phyloP scores from a whole-genome alignment of 208 protist genomes.

The Tritrichomonas foetus region DNA sequence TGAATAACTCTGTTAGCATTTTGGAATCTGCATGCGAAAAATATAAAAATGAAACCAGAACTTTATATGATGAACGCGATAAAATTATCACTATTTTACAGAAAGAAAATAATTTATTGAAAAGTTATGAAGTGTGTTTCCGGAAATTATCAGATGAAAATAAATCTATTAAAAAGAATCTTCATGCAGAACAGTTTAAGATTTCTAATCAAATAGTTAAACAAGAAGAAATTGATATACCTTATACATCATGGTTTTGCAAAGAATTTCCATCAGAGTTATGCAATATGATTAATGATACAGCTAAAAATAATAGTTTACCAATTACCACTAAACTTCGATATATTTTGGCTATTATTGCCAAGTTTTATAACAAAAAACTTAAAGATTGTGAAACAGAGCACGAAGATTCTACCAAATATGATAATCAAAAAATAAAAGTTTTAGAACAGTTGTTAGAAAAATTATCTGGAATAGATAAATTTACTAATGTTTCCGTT shows the following conservation, averaged over 20 bases:
- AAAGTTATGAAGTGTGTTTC: neutral
- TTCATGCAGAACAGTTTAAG: neutral
- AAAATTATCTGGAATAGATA: neutral
- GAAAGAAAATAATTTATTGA: neutral
- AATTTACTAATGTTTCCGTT: neutral
- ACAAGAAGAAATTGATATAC: neutral
- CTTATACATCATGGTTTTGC: slow-evolving; percentile 10
- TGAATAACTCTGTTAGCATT: neutral
- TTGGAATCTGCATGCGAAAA: neutral
- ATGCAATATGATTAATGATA: neutral
- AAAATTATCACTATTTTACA: neutral
- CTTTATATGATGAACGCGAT: neutral
- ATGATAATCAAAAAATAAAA: neutral
- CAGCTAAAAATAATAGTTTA: neutral
- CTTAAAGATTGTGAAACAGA: neutral
- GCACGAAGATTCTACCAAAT: neutral
- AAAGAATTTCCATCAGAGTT: neutral
- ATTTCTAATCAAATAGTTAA: neutral
- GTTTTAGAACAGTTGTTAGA: neutral
- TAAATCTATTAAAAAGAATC: neutral
- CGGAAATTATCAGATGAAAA: neutral
- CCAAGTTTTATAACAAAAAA: neutral
- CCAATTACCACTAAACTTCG: neutral
- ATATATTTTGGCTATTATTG: neutral
- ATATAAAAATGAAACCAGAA: neutral